Conservation (phyloP, 805 yeast genomes). For the Spencermartinsiella europaea region DNA sequence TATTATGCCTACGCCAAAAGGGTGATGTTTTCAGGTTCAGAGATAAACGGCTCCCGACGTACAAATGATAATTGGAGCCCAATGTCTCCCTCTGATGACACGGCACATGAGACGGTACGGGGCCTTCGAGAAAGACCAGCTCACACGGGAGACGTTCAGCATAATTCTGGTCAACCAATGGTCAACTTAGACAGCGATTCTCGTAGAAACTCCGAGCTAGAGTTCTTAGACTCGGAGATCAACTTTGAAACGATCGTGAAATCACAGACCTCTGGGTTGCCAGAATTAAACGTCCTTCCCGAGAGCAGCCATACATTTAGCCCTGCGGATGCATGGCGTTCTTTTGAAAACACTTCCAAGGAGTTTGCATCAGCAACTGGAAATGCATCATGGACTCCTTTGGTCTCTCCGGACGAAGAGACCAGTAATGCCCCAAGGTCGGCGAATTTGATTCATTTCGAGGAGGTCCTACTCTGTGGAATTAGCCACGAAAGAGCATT, state of each 20-base stretch:
- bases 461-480: conserved; percentile 5
- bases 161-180: background rate
- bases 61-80: background rate
- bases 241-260: background rate
- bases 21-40: background rate
- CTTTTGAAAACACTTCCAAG: background rate
- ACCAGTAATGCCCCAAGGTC: background rate
- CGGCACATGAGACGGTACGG: background rate
- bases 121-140: background rate
- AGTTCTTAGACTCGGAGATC: background rate
- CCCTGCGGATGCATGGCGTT: background rate
- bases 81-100: background rate
- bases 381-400: background rate
- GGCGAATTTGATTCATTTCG: background rate
- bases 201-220: background rate
- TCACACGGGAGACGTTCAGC: too few relatives aligned
- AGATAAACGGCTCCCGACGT: background rate
- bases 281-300: background rate
- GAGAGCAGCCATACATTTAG: background rate
- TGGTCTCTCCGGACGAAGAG: background rate
- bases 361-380: background rate
- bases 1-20: background rate
- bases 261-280: background rate
- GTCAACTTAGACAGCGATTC: background rate
- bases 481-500: conserved; percentile 14